Base-by-base conservation (phyloP, 2,329 filamentous ascomycete species). In the Chrysoporthe deuterocubensis region DNA sequence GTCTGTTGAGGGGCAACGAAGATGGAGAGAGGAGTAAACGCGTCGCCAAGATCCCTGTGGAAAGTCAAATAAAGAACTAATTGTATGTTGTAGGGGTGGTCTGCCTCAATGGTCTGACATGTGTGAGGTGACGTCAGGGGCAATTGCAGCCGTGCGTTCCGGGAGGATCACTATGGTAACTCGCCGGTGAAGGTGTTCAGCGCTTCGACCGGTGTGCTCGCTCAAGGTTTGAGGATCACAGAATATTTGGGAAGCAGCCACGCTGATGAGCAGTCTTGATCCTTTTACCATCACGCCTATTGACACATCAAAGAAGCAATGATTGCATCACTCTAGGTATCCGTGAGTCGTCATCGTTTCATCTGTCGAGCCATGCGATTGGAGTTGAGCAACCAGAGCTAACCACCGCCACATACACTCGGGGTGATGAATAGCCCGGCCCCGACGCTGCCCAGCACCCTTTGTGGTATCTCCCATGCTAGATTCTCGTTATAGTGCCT, bases 91-190 rank as follows among this genome's bases (percentile, higher is more conserved):
- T 44, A 16, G 18, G 13, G 26, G 37, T 59, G 50, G 54, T 56
- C 64, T 63, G 5, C 34, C 34, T 57, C 34, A 37, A 56, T 21
- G 34, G 56, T 58, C 37, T 58, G 32, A 58, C 56, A n/a, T 58
- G 56, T 58, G 48, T 60, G 64, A 56, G 58, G 67, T 69, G 67
- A 67, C 67, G 64, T 69, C 67, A 69, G 66, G 56, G 44, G 11
- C n/a, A 26, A 1, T 7, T 44, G 37, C 57, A 60, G 42, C 57
- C 57, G 57, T 44, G 11, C 4, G 40, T 43, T 60, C 57, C 57
- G 57, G 40, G n/a, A 57, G 54, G 54, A 34, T 54, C 1, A 54
- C 32, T 54, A 26, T 54, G 54, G 32, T 44, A 14, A 34, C 14
- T 18, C 34, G 26, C 18, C 21, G 3, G 9, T 5, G 40, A 34